Evolutionary conservation across 2,329 filamentous ascomycete species (phyloP).

Genomic region (Ascochyta lentis): DNA sequence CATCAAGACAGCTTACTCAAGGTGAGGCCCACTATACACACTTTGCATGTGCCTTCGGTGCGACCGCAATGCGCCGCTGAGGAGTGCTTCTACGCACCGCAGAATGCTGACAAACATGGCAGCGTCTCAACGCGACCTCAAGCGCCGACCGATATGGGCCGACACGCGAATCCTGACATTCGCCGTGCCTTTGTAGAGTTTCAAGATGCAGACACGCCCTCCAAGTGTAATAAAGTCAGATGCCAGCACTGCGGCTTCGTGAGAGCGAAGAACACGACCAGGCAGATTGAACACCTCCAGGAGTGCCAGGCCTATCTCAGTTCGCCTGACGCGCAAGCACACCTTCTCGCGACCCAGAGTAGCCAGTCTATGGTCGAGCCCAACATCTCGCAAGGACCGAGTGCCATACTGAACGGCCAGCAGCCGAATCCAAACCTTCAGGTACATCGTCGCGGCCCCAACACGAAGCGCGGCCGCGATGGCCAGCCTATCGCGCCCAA

Average conservation of each 20-base stretch:
- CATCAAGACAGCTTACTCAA: slow-evolving; percentile 15
- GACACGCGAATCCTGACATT: slow-evolving; percentile 53
- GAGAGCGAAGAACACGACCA: slow-evolving; percentile 59
- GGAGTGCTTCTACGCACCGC: background rate
- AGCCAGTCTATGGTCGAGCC: slow-evolving; percentile 26
- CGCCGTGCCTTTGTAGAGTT: slow-evolving; percentile 48
- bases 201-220: slow-evolving; percentile 51
- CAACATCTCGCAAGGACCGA: slow-evolving; percentile 27
- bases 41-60: background rate
- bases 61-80: background rate
- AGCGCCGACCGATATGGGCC: slow-evolving; percentile 29
- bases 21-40: slow-evolving; percentile 10
- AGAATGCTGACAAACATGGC: slow-evolving; percentile 23
- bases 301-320: slow-evolving; percentile 54
- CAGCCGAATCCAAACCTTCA: slow-evolving; percentile 58
- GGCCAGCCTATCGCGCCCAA: slow-evolving; percentile 46
- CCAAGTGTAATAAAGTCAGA: slow-evolving; percentile 58
- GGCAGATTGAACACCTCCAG: slow-evolving; percentile 59
- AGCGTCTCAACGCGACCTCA: slow-evolving; percentile 5
- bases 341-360: slow-evolving; percentile 30
- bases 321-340: slow-evolving; percentile 53
- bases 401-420: slow-evolving; percentile 53
- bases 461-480: slow-evolving; percentile 48
- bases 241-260: slow-evolving; percentile 58
- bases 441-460: slow-evolving; percentile 53